phyloP scores from a whole-genome alignment of 2,329 filamentous ascomycete species.

The Colletotrichum sp. region DNA sequence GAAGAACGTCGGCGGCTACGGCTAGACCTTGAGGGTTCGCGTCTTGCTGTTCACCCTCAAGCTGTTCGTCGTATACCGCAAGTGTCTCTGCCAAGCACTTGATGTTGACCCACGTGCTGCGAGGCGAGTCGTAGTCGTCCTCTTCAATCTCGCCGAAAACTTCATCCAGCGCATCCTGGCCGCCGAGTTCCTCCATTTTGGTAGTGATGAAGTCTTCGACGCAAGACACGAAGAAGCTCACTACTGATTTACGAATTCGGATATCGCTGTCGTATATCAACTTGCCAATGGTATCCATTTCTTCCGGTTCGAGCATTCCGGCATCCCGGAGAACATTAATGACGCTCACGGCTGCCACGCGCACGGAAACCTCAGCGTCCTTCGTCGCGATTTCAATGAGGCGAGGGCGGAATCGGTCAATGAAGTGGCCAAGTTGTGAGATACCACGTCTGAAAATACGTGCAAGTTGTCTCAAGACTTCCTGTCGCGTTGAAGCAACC shows the following conservation, averaged over 20 bases:
- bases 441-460: slow-evolving; percentile 82
- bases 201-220: slow-evolving; percentile 81
- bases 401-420: slow-evolving; percentile 85
- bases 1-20: slow-evolving; percentile 59
- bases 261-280: slow-evolving; percentile 89
- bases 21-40: slow-evolving; percentile 51
- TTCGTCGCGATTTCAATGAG: slow-evolving; percentile 91
- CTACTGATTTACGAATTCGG: slow-evolving; percentile 85
- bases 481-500: slow-evolving; percentile 74
- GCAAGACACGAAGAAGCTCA: slow-evolving; percentile 88
- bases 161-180: slow-evolving; percentile 78
- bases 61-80: slow-evolving; percentile 77
- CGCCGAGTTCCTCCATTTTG: slow-evolving; percentile 84
- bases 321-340: slow-evolving; percentile 83
- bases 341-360: slow-evolving; percentile 80
- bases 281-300: slow-evolving; percentile 87
- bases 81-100: slow-evolving; percentile 90
- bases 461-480: slow-evolving; percentile 83
- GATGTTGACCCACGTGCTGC: slow-evolving; percentile 85
- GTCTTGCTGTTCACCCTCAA: slow-evolving; percentile 59
- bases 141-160: slow-evolving; percentile 73
- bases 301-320: slow-evolving; percentile 87
- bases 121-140: slow-evolving; percentile 77
- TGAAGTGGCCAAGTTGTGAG: slow-evolving; percentile 88
- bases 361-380: slow-evolving; percentile 82